Evolutionary conservation across 805 yeast genomes (phyloP), one percentile per base, ranked within the genome.

Genomic region (Saccharomycopsis sp.): DNA sequence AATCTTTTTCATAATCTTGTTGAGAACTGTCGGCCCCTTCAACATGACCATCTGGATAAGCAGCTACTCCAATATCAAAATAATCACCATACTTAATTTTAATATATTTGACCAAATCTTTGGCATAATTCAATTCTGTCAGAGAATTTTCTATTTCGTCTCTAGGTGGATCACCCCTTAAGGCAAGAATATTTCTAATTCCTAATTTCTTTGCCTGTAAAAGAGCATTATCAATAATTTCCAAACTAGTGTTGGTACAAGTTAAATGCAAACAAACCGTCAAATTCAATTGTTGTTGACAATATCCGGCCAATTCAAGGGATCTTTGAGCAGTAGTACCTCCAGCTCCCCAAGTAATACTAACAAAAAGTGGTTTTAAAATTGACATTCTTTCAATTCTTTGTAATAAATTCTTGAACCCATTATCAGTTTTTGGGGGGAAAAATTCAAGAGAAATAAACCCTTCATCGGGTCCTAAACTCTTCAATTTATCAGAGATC

Each of bases 331-430:
- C 76, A 8, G 96, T 86, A 4, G 94, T 77, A 2, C 98, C 98
- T 31, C 97, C 97, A 4, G 98, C 97, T 26, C 97, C 98, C 96
- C 97, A 92, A 0, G 99, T 92, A 12, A 92, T 81, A 3, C 95
- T 85, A 40, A 89, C 79, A 57, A 92, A 94, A 13, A 80, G 63
- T 3, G 97, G 97, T 42, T 87, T 88, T 47, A 92, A 62, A 3
- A 81, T 80, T 48, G 84, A 76, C 88, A 92, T 80, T 53, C 99
- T 77, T 53, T 75, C 76, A 61, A 92, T 74, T 60, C 99, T 80
- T 21, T 88, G 86, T 37, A 83, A 66, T 47, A 92, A 63, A 60
- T 92, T 92, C 48, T 81, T 70, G 57, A 82, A 71, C 50, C 97
- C 98, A 2, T 76, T 65, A 54, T 83, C 88, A 0, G 98, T 92